Evolutionary conservation across 1,139 yeast species (phyloP), one percentile per base, ranked within the genome.

Genomic region (Yamadazyma dushanensis): DNA sequence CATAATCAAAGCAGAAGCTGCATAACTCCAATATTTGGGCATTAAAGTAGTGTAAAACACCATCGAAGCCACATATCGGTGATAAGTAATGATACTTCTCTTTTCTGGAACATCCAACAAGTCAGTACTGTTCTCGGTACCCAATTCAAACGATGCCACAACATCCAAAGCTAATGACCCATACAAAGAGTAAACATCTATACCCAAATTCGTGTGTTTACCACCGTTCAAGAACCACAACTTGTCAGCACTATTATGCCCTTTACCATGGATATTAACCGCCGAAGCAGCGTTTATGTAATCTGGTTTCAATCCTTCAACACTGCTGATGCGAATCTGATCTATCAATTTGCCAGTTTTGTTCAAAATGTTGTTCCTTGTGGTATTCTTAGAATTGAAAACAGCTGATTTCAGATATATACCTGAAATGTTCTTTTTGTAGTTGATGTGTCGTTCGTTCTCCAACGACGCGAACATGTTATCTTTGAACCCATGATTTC

Each of bases 131-230:
- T 66, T 63, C 8, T 61, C 58, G 0, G 55, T 46, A 0, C 90
- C 90, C 41, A 80, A 68, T 39, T 80, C 80, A 52, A 80, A 79
- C 10, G 73, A 70, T 2, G 83, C 72, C 1, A 81, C 79, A 4
- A 78, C 82, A 47, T 83, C 89, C 79, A 83, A 76, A 2, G 92
- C 89, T 48, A 83, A 64, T n/a, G 82, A 66, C 14, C 80, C 81
- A 63, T 81, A 83, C 14, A 83, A 54, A 10, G 77, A 68, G 49
- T 77, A 80, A 1, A 78, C 81, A 35, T 83, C 85, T 20, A 81
- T 61, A 2, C 70, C 70, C 32, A 65, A 45, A 35, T 59, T 62
- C 13, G 39, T 42, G 11, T 30, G 27, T 22, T 51, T 53, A 5
- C 43, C 41, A 11, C 49, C 36, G 11, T 49, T 41, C 38, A 56